Evolutionary conservation across 2,329 filamentous ascomycete genomes (phyloP).

Genomic region (Purpureocillium takamizusanense): DNA sequence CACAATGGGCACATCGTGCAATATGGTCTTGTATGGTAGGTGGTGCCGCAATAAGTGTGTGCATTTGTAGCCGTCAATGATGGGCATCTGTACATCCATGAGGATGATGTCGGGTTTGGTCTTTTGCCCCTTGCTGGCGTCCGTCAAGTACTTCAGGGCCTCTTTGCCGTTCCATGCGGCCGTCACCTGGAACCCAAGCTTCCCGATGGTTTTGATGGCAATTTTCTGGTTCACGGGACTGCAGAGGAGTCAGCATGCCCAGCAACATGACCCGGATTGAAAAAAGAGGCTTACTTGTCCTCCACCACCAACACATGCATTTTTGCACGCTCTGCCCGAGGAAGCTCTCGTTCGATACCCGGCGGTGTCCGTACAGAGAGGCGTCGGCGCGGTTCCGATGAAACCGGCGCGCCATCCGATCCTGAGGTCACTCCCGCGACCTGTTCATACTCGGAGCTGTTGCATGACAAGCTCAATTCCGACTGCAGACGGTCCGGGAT

Average conservation of each 20-base stretch:
- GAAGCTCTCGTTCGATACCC: conserved; percentile 37
- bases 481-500: conserved; percentile 60
- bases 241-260: conserved; percentile 8
- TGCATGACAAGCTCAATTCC: conserved; percentile 55
- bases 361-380: conserved; percentile 25
- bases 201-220: conserved; percentile 64
- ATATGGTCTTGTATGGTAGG: conserved; percentile 50
- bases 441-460: conserved; percentile 55
- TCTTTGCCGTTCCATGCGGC: conserved; percentile 74
- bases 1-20: conserved; percentile 60
- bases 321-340: conserved; percentile 48
- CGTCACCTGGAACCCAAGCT: conserved; percentile 61
- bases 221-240: conserved; percentile 66
- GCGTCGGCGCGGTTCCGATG: conserved; percentile 17
- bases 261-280: neutral
- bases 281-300: conserved; percentile 53
- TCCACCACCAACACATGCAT: conserved; percentile 70
- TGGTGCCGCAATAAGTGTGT: conserved; percentile 66
- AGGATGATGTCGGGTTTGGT: conserved; percentile 64
- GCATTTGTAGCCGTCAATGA: conserved; percentile 70
- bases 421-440: conserved; percentile 29
- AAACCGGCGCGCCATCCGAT: conserved; percentile 15
- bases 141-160: conserved; percentile 62
- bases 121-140: conserved; percentile 39
- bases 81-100: conserved; percentile 70